Base-by-base conservation (phyloP, 768 basidiomycete genomes). In the Naganishia friedmannii region DNA sequence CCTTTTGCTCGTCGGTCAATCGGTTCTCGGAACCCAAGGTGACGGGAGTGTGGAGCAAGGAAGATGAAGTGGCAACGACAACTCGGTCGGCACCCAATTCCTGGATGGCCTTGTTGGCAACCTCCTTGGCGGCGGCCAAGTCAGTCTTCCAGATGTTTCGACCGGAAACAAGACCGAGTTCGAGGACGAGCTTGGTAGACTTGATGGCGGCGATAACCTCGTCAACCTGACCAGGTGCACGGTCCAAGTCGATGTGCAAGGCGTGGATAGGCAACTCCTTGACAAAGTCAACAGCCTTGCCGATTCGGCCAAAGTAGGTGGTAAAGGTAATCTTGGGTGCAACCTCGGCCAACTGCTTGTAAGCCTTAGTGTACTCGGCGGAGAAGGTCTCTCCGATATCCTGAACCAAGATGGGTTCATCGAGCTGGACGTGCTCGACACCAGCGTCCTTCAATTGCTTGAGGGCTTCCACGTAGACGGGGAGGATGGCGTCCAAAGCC, bases 111-210 rank as follows among this genome's bases (percentile, higher is more conserved):
- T 88, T 90, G 84, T 94, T 89, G 68, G 87, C 91, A 56, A 87
- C 83, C 81, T 89, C 88, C 83, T 93, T 86, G 69, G 92, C 89
- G 67, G 87, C 88, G 73, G 85, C 84, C 76, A 98, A 89, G 83
- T 98, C 94, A 73, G 88, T 89, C 88, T 98, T 99, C 96, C 96
- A 99, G 85, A 99, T 92, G 86, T 97, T 97, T 80, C 96, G 93
- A 67, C 96, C 96, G 54, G 96, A 98, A 73, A 99, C 91, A 72
- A 97, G 82, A 83, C 96, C 96, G 73, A 98, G 88, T 48, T 96
- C 98, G 65, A 99, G 86, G 73, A 89, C 79, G 73, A 93, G 86
- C 77, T 82, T 83, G 74, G 92, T 94, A 72, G 86, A 80, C 86
- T 93, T 96, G 82, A 97, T 81, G 68, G 92, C 93, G 53, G 85